Conservation (phyloP, 2,329 filamentous ascomycete species). For the Phialocephala subalpina region DNA sequence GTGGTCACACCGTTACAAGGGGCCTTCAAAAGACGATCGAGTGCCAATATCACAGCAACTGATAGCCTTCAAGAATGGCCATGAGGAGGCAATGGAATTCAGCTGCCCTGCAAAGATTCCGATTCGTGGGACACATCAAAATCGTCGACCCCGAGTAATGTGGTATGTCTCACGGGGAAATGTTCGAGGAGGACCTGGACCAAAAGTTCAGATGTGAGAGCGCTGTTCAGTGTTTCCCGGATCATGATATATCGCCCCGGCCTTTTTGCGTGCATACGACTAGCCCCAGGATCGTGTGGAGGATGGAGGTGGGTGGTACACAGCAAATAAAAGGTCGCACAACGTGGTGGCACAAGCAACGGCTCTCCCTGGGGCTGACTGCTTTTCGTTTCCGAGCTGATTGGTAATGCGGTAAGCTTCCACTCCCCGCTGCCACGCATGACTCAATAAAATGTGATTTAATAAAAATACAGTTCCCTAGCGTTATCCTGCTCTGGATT, state of each 20-base stretch:
- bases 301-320: background rate
- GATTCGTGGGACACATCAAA: background rate
- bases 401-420: constrained; percentile 2
- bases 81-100: background rate
- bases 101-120: background rate
- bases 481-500: constrained; percentile 3
- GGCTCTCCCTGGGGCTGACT: constrained; percentile 20
- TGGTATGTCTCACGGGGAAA: background rate
- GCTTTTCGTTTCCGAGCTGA: constrained; percentile 15
- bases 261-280: background rate
- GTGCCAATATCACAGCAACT: too few species aligned
- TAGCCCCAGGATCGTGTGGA: background rate
- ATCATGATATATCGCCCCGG: background rate
- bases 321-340: background rate
- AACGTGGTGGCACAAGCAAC: constrained; percentile 19
- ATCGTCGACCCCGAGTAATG: background rate
- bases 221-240: background rate
- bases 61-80: background rate
- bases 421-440: constrained; percentile 9
- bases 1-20: background rate
- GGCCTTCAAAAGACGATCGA: background rate
- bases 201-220: background rate
- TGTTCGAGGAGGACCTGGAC: background rate
- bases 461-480: constrained; percentile 1
- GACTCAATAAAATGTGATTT: constrained; percentile 10